phyloP scores from a whole-genome alignment of 2,329 filamentous ascomycete species.

The Knoxdaviesia capensis region DNA sequence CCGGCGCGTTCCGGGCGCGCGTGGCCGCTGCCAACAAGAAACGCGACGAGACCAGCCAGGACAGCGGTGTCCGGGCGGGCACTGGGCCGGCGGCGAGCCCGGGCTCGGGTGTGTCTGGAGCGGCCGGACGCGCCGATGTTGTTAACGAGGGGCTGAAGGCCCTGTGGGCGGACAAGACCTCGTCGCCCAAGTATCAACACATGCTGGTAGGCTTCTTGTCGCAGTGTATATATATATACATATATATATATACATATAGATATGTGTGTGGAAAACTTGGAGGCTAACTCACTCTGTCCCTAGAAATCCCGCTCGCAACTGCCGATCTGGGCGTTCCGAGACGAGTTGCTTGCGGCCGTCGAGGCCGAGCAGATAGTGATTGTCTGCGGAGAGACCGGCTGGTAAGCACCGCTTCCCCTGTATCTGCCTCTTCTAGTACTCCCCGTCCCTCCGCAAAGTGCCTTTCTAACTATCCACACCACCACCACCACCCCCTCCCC shows the following conservation, averaged over 20 bases:
- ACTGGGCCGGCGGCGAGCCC: conserved; percentile 28
- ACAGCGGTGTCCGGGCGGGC: conserved; percentile 18
- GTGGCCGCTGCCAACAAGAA: conserved; percentile 20
- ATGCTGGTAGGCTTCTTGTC: conserved; percentile 46
- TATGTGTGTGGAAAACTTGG: background rate
- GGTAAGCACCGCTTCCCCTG: conserved; percentile 18
- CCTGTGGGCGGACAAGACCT: conserved; percentile 39
- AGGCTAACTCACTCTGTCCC: conserved; percentile 1
- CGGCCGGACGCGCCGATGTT: no score
- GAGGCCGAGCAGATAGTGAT: conserved; percentile 73
- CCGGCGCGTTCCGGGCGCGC: conserved; percentile 52
- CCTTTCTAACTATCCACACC: no score
- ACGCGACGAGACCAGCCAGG: conserved; percentile 23
- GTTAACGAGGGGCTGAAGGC: no score
- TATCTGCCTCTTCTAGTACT: background rate
- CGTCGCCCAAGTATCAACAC: conserved; percentile 42
- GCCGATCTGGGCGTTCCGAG: conserved; percentile 73
- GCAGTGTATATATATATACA: background rate
- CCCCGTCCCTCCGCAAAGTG: background rate
- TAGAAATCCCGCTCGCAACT: conserved; percentile 51
- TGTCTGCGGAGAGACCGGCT: conserved; percentile 90
- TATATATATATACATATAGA: conserved; percentile 1
- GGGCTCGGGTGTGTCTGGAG: no score
- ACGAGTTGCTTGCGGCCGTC: conserved; percentile 58
- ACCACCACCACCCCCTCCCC: no score